Evolutionary conservation across 208 protist genomes (phyloP), one percentile per base, ranked within the genome.

Genomic region (Leptomonas pyrrhocoris): DNA sequence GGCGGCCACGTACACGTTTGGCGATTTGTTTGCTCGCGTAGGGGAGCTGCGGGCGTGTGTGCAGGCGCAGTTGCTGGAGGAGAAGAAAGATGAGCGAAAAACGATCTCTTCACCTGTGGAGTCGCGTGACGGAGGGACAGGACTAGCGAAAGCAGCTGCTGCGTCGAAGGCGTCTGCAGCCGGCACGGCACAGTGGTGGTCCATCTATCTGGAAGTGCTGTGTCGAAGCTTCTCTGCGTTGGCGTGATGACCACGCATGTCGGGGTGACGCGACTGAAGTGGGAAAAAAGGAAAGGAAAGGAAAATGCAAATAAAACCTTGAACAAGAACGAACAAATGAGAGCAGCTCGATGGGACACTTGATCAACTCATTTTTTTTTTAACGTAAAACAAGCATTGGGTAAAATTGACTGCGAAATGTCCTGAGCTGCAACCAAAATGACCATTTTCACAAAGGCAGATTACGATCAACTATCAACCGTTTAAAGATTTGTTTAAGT

Each of bases 21-120:
- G 42, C 2, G 72, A 49, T 16, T 1, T 77, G 55, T 40, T 77
- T 25, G 42, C 46, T 25, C 64, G 62, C 18, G 66, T 71, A 5
- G 63, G 55, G 18, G 72, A 77, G 49, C 72, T 77, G 25, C 72
- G 72, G 28, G 57, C 43, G 2, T 77, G 72, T 60, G 72, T 71
- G 23, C 72, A 71, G 56, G 72, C 72, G 12, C 63, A 77, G 49
- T 30, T 77, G 23, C 45, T 77, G 30, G 48, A 53, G 19, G 62
- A 63, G 57, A 46, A 13, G n/a, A 61, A 48, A 1, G 50, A 36
- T 11, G 7, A 36, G 21, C 25, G 2, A 2, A 28, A 36, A 11
- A 7, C 11, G 25, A 6, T 30, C 19, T 34, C 49, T 34, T 28
- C 19, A 11, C 11, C 30, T 5, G 49, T 36, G 15, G 57, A 56